phyloP scores from a whole-genome alignment of 2,329 filamentous ascomycete genomes.

The Amphichorda felina region DNA sequence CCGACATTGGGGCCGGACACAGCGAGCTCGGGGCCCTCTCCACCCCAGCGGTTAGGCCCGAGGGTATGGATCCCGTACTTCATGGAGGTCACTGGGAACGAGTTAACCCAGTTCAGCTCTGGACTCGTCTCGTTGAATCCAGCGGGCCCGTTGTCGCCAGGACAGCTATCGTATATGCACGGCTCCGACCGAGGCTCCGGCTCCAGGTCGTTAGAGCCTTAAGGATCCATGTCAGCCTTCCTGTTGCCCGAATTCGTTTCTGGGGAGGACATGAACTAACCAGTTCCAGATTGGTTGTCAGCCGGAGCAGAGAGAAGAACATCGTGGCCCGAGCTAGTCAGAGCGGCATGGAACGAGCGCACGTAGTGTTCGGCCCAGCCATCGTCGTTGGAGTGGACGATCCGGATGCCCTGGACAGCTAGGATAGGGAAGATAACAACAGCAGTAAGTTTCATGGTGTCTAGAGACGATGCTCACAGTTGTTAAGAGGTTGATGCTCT shows the following conservation, averaged over 20 bases:
- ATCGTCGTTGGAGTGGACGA: conserved; percentile 59
- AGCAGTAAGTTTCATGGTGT: conserved; percentile 13
- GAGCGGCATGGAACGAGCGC: conserved; percentile 43
- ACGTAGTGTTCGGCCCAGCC: conserved; percentile 63
- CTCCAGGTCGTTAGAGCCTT: conserved; percentile 25
- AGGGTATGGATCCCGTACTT: conserved; percentile 49
- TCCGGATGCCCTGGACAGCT: conserved; percentile 28
- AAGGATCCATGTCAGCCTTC: not conserved
- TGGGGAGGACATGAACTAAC: conserved; percentile 22
- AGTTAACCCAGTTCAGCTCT: conserved; percentile 61
- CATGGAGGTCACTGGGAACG: conserved; percentile 53
- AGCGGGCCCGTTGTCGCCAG: conserved; percentile 38
- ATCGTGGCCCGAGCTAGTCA: conserved; percentile 43
- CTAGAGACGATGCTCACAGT: too few species aligned
- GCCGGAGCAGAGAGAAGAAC: conserved; percentile 56
- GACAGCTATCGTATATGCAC: conserved; percentile 53
- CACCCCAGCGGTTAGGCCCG: conserved; percentile 37
- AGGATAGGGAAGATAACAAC: conserved; percentile 11
- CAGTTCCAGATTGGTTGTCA: conserved; percentile 50
- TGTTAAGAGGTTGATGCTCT: too few species aligned
- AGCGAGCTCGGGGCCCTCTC: conserved; percentile 45
- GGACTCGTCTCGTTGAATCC: conserved; percentile 45
- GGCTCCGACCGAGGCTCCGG: conserved; percentile 33
- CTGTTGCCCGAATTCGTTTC: too few species aligned
- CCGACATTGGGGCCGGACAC: conserved; percentile 52